These are phyloP conservation scores for Typha latifolia DNA, from an alignment of 176 grass and related monocot species.

Conservation along the genomic window DNA sequence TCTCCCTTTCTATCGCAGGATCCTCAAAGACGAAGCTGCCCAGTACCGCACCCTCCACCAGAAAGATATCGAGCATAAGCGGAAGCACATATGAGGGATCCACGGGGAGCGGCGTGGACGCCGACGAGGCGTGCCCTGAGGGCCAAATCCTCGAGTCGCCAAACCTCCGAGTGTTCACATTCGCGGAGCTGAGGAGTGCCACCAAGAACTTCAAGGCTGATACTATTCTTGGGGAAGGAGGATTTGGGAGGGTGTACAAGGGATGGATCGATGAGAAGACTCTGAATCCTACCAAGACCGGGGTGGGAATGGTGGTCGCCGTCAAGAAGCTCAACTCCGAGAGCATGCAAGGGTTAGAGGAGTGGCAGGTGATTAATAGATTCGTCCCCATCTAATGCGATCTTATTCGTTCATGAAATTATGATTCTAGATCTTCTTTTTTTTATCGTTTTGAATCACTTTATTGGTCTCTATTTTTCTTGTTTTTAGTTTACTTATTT, in stretches of 20 bases:
- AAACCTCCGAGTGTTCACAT: slow-evolving; percentile 68
- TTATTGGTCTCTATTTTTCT: no score
- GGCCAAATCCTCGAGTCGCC: slow-evolving; percentile 66
- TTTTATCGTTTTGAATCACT: no score
- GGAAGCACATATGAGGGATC: background rate
- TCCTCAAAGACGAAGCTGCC: background rate
- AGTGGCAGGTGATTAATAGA: slow-evolving; percentile 63
- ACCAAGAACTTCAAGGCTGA: slow-evolving; percentile 67
- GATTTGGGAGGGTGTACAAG: slow-evolving; percentile 77
- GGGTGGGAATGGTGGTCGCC: slow-evolving; percentile 44
- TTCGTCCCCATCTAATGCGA: no score
- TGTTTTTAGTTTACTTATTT: no score
- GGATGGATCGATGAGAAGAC: slow-evolving; percentile 89
- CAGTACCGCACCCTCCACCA: background rate
- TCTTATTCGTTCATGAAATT: no score
- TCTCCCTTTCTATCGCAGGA: background rate
- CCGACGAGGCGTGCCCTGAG: slow-evolving; percentile 17
- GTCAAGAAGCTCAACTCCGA: slow-evolving; percentile 84
- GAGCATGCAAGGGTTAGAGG: slow-evolving; percentile 70
- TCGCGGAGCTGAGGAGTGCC: slow-evolving; percentile 46
- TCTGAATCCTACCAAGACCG: slow-evolving; percentile 33
- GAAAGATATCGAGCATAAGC: slow-evolving; percentile 6
- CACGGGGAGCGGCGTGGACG: slow-evolving; percentile 6
- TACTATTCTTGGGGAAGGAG: slow-evolving; percentile 51
- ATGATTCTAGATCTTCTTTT: no score